A percentile compares a stretch with the other conserved stretches of the same genome.
Conservation (phyloP, 2,329 filamentous ascomycete species). For the Hymenoscyphus fructigenus region DNA sequence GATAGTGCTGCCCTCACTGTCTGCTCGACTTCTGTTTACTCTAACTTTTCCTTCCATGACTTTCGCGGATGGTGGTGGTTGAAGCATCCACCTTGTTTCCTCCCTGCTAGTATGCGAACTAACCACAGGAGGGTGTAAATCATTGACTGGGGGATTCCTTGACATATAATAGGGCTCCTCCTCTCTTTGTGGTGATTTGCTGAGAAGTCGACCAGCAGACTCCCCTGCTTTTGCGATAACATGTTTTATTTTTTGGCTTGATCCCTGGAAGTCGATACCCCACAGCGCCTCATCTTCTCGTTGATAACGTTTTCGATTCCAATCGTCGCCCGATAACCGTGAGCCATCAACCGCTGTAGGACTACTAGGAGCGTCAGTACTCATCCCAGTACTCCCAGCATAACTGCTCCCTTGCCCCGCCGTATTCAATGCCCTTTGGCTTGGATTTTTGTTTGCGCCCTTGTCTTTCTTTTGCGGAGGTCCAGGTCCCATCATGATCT, state of each 20-base stretch:
- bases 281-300: slow-evolving; percentile 85
- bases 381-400: slow-evolving; percentile 38
- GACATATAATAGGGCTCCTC: slow-evolving; percentile 34
- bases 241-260: slow-evolving; percentile 51
- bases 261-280: slow-evolving; percentile 59
- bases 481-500: slow-evolving; percentile 78
- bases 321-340: slow-evolving; percentile 53
- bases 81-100: slow-evolving; percentile 86
- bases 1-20: slow-evolving; percentile 43
- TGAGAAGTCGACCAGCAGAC: slow-evolving; percentile 51
- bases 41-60: slow-evolving; percentile 86
- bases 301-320: slow-evolving; percentile 79
- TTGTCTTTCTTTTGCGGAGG: slow-evolving; percentile 58
- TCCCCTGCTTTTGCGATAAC: slow-evolving; percentile 50
- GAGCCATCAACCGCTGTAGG: slow-evolving; percentile 48
- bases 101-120: slow-evolving; percentile 70
- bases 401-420: slow-evolving; percentile 55
- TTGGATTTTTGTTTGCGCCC: slow-evolving; percentile 52
- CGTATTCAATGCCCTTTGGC: slow-evolving; percentile 60
- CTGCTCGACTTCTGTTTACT: slow-evolving; percentile 56
- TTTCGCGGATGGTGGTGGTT: slow-evolving; percentile 84
- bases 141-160: slow-evolving; percentile 73
- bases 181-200: slow-evolving; percentile 46
- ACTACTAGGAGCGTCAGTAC: slow-evolving; percentile 41
- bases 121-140: slow-evolving; percentile 81